Evolutionary conservation across 331 rosid genomes (phyloP).

Genomic region (Prunus yedoensis): DNA sequence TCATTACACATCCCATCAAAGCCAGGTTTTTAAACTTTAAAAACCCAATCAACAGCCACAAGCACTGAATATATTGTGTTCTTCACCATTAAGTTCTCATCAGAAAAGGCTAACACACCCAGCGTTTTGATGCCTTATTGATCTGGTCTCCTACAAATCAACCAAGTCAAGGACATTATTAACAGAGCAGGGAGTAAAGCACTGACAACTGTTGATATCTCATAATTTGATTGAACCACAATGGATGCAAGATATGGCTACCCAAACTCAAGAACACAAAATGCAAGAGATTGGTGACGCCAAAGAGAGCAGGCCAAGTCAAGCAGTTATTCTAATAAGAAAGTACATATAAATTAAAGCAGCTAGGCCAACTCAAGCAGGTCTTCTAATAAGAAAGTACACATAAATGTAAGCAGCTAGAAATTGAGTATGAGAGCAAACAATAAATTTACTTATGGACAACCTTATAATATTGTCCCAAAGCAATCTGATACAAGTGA

Average conservation of each 20-base stretch:
- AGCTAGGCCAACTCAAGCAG: neutral
- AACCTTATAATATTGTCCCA: neutral
- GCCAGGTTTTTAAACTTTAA: neutral
- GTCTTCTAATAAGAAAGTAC: neutral
- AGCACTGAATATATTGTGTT: neutral
- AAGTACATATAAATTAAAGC: neutral
- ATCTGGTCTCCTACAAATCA: neutral
- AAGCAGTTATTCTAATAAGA: neutral
- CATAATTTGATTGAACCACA: neutral
- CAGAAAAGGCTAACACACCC: neutral
- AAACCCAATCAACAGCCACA: neutral
- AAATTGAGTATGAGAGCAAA: neutral
- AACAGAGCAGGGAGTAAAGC: neutral
- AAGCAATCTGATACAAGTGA: neutral
- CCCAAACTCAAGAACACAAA: neutral
- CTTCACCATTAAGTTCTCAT: neutral
- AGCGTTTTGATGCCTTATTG: neutral
- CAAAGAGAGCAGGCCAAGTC: neutral
- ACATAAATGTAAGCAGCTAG: neutral
- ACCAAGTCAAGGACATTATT: neutral
- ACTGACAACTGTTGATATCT: neutral
- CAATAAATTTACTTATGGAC: neutral
- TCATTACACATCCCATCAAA: neutral
- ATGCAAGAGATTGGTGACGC: neutral
- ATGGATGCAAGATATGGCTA: neutral